These are phyloP conservation scores for Globisporangium orthogonon DNA, from an alignment of 352 stramenopile genomes.

Conservation along the genomic window DNA sequence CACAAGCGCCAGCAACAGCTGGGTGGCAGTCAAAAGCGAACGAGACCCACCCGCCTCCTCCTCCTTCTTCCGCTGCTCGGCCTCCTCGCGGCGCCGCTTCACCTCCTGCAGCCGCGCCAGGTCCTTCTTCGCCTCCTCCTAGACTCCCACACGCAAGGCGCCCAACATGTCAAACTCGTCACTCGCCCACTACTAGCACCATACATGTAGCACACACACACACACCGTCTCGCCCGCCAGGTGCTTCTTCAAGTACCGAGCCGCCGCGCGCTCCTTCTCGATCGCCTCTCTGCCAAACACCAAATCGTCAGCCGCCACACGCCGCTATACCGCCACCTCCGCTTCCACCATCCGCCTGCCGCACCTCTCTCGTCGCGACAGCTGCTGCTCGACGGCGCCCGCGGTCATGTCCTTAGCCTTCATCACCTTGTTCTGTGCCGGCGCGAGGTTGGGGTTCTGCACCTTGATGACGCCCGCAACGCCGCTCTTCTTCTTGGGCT, in stretches of 20 bases:
- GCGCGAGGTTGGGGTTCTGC: slow-evolving; percentile 76
- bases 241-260: slow-evolving; percentile 81
- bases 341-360: neutral
- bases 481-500: slow-evolving; percentile 67
- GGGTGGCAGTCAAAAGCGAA: neutral
- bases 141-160: neutral
- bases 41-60: slow-evolving; percentile 55
- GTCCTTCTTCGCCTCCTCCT: slow-evolving; percentile 85
- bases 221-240: slow-evolving; percentile 71
- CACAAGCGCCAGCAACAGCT: neutral
- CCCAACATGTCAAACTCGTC: neutral
- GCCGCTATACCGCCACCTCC: neutral
- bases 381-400: slow-evolving; percentile 52
- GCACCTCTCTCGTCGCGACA: slow-evolving; percentile 75
- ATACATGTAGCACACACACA: neutral
- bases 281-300: slow-evolving; percentile 50
- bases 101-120: slow-evolving; percentile 72
- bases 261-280: slow-evolving; percentile 71
- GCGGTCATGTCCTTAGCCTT: slow-evolving; percentile 81
- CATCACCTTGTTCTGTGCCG: slow-evolving; percentile 75
- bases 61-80: slow-evolving; percentile 72
- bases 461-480: slow-evolving; percentile 67
- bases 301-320: neutral
- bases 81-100: slow-evolving; percentile 75
- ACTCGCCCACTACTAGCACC: too few species aligned